Evolutionary conservation across 2,329 filamentous ascomycete genomes (phyloP), one percentile per base, ranked within the genome.

Genomic region (Xylariaceae sp.): DNA sequence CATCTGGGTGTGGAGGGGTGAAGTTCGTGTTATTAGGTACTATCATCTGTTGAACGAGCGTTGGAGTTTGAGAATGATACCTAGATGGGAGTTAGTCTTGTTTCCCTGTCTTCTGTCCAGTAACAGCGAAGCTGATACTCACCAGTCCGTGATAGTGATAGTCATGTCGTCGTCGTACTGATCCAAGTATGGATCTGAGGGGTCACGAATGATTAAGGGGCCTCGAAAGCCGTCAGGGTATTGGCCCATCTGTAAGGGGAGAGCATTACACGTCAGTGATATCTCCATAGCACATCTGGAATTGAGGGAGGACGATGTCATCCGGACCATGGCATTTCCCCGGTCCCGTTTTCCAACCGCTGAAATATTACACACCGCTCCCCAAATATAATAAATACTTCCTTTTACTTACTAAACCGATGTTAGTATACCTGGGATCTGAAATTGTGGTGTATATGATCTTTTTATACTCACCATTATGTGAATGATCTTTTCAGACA

Each of bases 151-250:
- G 22, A 83, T 56, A 1, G 75, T 77, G n/a, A 85, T 51, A 2
- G 79, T 67, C 16, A 80, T 61, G 59, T 85, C 80, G 37, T 80
- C 74, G 36, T 83, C 79, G 47, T 77, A 81, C 22, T 73, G 55
- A 38, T 66, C 67, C 8, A 64, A 57, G 55, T 77, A 81, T 1
- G 79, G 79, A 22, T 77, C 69, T 0, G 72, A 60, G 0, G 72
- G 72, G 54, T 85, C 80, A 40, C 81, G 73, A 11, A 85, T 70
- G 44, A 85, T 77, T 34, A 86, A 56, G 0, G 79, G 67, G 2
- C 79, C 80, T 16, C 82, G 77, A 36, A 85, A 69, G n/a, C 82
- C 82, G 59, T 86, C 82, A 0, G 82, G 80, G 54, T 85, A 86
- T 56, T 85, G 81, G 2, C 75, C 80, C n/a, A n/a, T n/a, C n/a